Evolutionary conservation across 129 eudicot species (phyloP).

Genomic region (Escallonia herrerae): DNA sequence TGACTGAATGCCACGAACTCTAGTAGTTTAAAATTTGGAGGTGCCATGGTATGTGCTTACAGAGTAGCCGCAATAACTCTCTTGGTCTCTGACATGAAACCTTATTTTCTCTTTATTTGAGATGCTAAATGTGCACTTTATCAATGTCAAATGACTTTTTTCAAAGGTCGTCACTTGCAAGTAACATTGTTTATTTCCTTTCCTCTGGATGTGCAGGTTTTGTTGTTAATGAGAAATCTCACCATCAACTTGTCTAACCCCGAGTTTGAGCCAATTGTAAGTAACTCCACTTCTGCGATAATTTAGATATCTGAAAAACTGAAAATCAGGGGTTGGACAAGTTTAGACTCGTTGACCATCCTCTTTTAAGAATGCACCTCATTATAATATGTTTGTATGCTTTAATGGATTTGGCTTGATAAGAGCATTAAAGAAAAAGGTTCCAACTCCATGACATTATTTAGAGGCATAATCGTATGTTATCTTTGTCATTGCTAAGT

Average conservation of each 20-base stretch:
- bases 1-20: not conserved
- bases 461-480: too few relatives aligned
- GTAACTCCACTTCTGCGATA: constrained; percentile 12
- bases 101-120: too few relatives aligned
- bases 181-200: not conserved
- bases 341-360: too few relatives aligned
- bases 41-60: not conserved
- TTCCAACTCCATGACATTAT: not conserved
- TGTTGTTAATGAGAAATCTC: constrained; percentile 83
- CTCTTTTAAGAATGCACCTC: too few relatives aligned
- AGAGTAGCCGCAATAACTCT: not conserved
- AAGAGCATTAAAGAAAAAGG: not conserved
- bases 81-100: not conserved
- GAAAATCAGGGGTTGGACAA: too few relatives aligned
- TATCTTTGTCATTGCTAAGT: too few relatives aligned
- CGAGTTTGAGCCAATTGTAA: constrained; percentile 88
- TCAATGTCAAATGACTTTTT: not conserved
- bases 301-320: not conserved
- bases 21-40: not conserved
- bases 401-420: not conserved
- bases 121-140: too few relatives aligned
- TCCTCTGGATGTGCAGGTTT: constrained; percentile 53
- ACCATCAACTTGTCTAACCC: constrained; percentile 88
- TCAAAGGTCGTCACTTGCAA: not conserved
- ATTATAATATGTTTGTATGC: not conserved